Percentiles rank a stretch among this genome's conserved stretches.
Evolutionary conservation across 2,329 filamentous ascomycete species (phyloP).

Genomic region (Colletotrichum sp.): DNA sequence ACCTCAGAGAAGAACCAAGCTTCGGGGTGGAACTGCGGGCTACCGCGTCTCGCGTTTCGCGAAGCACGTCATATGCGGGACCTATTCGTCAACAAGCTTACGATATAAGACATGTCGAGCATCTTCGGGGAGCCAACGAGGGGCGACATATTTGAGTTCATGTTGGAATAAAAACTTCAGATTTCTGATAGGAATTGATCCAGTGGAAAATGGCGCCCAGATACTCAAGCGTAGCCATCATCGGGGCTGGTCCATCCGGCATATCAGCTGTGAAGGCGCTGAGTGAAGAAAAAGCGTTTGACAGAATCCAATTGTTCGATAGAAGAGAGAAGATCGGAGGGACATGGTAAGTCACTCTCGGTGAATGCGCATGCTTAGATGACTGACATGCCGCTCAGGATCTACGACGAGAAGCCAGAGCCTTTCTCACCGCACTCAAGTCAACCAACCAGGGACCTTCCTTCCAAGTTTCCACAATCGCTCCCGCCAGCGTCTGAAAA

Average conservation of each 20-base stretch:
- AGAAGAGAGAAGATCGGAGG: slow-evolving; percentile 59
- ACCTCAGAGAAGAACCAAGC: not conserved
- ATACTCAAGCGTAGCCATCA: slow-evolving; percentile 50
- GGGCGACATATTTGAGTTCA: not conserved
- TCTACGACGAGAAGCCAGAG: slow-evolving; percentile 51
- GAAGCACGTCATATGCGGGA: not conserved
- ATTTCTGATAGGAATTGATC: not conserved
- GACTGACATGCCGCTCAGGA: slow-evolving; percentile 49
- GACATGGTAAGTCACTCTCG: slow-evolving; percentile 49
- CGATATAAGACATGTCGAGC: not conserved
- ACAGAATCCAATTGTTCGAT: slow-evolving; percentile 63
- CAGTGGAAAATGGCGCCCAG: not conserved
- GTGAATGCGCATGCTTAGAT: slow-evolving; percentile 25
- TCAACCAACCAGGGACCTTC: slow-evolving; percentile 47
- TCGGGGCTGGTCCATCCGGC: slow-evolving; percentile 62
- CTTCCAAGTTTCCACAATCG: slow-evolving; percentile 41
- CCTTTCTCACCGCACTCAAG: slow-evolving; percentile 39
- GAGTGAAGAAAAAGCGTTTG: slow-evolving; percentile 59
- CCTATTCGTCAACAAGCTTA: not conserved
- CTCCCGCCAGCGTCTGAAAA: slow-evolving; percentile 38
- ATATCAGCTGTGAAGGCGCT: slow-evolving; percentile 64
- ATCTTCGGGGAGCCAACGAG: not conserved
- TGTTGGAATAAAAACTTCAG: no score
- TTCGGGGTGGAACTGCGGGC: not conserved
- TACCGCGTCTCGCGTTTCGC: not conserved